phyloP scores from a whole-genome alignment of 345 rosid species.

The Eucalyptus regnans region DNA sequence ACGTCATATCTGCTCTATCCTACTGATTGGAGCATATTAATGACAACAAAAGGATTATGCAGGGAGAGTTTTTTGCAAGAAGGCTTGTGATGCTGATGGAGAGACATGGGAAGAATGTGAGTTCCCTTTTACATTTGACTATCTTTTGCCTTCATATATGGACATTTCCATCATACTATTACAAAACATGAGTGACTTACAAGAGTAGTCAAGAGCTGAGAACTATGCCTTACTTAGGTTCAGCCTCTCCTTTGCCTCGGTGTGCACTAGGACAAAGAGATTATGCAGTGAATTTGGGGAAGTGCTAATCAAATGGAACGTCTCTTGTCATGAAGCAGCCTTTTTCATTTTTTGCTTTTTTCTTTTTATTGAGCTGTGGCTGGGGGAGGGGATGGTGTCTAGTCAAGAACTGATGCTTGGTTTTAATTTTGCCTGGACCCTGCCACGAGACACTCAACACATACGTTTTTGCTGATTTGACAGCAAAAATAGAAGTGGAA shows the following conservation, averaged over 20 bases:
- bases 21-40: background rate
- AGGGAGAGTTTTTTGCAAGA: slow-evolving; percentile 99
- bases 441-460: background rate
- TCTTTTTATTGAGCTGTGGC: background rate
- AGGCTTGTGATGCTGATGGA: slow-evolving; percentile 75
- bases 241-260: background rate
- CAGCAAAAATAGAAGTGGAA: background rate
- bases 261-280: background rate
- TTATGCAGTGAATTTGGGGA: background rate
- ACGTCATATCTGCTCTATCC: background rate
- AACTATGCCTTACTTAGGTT: background rate
- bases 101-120: slow-evolving; percentile 96
- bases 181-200: background rate
- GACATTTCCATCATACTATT: background rate
- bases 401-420: background rate
- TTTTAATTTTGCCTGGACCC: background rate
- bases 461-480: background rate
- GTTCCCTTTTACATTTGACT: slow-evolving; percentile 10
- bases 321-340: background rate
- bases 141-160: background rate
- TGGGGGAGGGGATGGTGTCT: background rate
- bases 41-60: background rate
- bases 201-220: background rate
- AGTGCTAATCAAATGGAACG: background rate
- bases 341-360: background rate